phyloP scores from a whole-genome alignment of 345 rosid genomes.

The Dovyalis caffra region DNA sequence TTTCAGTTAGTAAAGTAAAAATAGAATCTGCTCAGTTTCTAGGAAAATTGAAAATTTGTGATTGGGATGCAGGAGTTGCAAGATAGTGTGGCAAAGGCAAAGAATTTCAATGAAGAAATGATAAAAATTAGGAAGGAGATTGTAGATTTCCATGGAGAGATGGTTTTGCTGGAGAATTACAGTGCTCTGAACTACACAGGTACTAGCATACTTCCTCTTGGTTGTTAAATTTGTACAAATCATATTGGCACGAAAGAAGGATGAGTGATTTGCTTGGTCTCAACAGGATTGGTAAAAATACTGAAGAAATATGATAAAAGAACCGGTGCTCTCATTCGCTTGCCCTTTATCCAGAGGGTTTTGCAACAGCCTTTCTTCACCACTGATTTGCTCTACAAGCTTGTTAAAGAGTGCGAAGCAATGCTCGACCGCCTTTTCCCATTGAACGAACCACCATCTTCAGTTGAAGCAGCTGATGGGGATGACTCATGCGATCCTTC shows the following conservation, averaged over 20 bases:
- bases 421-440: slow-evolving; percentile 82
- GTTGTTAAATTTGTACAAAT: neutral
- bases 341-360: slow-evolving; percentile 89
- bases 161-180: slow-evolving; percentile 90
- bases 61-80: slow-evolving; percentile 62
- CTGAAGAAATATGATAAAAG: slow-evolving; percentile 92
- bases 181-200: slow-evolving; percentile 98
- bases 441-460: slow-evolving; percentile 19
- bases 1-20: neutral
- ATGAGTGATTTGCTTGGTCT: neutral
- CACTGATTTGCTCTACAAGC: slow-evolving; percentile 76
- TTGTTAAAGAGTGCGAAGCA: slow-evolving; percentile 75
- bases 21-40: neutral
- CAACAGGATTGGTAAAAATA: slow-evolving; percentile 84
- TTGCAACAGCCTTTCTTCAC: slow-evolving; percentile 93
- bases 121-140: slow-evolving; percentile 72
- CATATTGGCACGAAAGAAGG: neutral
- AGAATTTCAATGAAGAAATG: slow-evolving; percentile 51
- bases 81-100: slow-evolving; percentile 65
- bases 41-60: slow-evolving; percentile 5
- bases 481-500: slow-evolving; percentile 30
- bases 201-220: slow-evolving; percentile 13
- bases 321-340: slow-evolving; percentile 85
- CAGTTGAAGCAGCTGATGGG: slow-evolving; percentile 24
- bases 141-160: slow-evolving; percentile 92